Percentiles rank a stretch among this genome's conserved stretches.
These are phyloP conservation scores for Podospora pseudopauciseta DNA, from an alignment of 495 filamentous ascomycete species.

Conservation along the genomic window DNA sequence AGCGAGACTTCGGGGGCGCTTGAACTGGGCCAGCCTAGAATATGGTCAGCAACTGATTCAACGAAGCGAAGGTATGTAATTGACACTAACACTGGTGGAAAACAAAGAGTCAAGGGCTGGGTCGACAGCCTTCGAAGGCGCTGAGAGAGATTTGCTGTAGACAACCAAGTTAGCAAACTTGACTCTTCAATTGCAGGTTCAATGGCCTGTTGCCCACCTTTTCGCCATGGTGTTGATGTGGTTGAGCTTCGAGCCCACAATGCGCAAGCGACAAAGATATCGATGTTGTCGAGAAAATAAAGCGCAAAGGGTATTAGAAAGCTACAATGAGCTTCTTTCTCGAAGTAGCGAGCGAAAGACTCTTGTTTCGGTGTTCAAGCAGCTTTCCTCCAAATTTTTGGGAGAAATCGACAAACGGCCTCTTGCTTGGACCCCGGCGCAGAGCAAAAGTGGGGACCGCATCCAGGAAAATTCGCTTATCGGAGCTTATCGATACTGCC, in stretches of 20 bases:
- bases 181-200: background rate
- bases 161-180: slow-evolving; percentile 4
- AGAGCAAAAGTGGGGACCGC: slow-evolving; percentile 13
- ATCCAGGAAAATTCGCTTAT: slow-evolving; percentile 36
- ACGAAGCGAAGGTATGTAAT: slow-evolving; percentile 24
- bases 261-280: background rate
- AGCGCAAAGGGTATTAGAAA: background rate
- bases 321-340: background rate
- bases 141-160: slow-evolving; percentile 32
- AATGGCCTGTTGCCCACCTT: slow-evolving; percentile 15
- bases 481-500: slow-evolving; percentile 33
- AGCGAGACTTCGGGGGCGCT: slow-evolving; percentile 50
- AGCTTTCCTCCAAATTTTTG: slow-evolving; percentile 10
- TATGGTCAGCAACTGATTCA: slow-evolving; percentile 19
- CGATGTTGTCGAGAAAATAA: background rate
- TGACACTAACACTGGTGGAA: slow-evolving; percentile 72
- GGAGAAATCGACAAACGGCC: background rate
- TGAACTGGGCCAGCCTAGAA: slow-evolving; percentile 65
- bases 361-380: background rate
- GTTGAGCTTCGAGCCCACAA: background rate
- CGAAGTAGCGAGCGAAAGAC: background rate
- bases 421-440: background rate
- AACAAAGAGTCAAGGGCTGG: slow-evolving; percentile 76
- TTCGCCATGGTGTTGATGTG: slow-evolving; percentile 26
- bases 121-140: slow-evolving; percentile 58